Conservation (phyloP, 2,329 filamentous ascomycete genomes). For the Madurella fahalii region DNA sequence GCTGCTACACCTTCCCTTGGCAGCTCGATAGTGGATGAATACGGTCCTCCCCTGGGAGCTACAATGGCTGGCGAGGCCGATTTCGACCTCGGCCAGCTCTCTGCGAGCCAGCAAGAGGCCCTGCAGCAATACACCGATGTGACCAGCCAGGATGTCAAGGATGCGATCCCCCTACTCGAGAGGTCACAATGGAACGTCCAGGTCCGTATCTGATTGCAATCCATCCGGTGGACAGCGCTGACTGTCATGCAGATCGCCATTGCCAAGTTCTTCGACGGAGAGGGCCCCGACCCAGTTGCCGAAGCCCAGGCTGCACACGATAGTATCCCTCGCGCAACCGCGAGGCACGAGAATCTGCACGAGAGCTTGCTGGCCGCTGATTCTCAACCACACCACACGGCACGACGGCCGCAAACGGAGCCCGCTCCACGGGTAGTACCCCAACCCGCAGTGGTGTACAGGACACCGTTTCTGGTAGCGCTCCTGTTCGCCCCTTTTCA, state of each 20-base stretch:
- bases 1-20: background rate
- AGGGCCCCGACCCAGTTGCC: constrained; percentile 75
- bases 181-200: constrained; percentile 96
- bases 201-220: constrained; percentile 41
- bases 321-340: constrained; percentile 54
- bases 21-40: background rate
- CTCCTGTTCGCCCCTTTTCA: constrained; percentile 79
- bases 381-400: constrained; percentile 30
- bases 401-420: constrained; percentile 47
- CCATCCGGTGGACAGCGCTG: background rate
- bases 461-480: constrained; percentile 70
- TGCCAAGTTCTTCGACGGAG: constrained; percentile 95
- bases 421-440: constrained; percentile 83
- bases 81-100: constrained; percentile 65
- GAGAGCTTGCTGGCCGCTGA: constrained; percentile 47
- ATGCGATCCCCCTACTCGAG: constrained; percentile 74
- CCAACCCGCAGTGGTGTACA: constrained; percentile 63
- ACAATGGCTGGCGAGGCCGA: constrained; percentile 43
- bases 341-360: constrained; percentile 70
- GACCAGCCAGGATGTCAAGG: constrained; percentile 73
- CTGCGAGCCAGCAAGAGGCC: constrained; percentile 72
- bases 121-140: constrained; percentile 86
- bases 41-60: background rate
- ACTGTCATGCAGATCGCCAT: constrained; percentile 70
- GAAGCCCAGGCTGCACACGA: constrained; percentile 66